phyloP scores from a whole-genome alignment of 176 grass and related monocot species.

The barley (Hordeum vulgare) region DNA sequence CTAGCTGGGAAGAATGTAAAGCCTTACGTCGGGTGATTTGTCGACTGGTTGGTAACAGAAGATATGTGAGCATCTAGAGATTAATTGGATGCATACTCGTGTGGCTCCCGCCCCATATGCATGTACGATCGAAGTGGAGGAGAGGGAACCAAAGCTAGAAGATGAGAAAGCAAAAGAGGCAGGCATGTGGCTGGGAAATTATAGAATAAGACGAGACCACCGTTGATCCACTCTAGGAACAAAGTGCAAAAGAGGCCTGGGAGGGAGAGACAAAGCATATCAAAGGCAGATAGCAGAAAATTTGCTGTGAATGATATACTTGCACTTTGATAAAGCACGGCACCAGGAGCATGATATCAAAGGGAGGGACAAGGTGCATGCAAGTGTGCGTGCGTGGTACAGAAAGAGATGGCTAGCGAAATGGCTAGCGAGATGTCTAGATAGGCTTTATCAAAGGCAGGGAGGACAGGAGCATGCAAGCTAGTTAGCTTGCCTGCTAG shows the following conservation, averaged over 20 bases:
- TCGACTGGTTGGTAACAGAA: neutral
- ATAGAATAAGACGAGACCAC: conserved; percentile 49
- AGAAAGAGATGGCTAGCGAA: neutral
- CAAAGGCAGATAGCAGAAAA: neutral
- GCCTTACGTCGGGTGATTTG: neutral
- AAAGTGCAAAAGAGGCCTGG: too few species aligned
- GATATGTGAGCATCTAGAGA: conserved; percentile 6
- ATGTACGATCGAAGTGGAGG: neutral
- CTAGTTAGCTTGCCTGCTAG: conserved; percentile 15
- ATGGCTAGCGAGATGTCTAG: too few species aligned
- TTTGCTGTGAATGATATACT: too few species aligned
- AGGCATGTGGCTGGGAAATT: neutral
- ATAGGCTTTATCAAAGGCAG: conserved; percentile 52
- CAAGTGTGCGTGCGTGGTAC: too few species aligned
- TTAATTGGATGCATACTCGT: neutral
- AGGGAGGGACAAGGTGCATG: too few species aligned
- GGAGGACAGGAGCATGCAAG: neutral
- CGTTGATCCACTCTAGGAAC: conserved; percentile 3
- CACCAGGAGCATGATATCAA: too few species aligned
- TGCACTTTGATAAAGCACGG: too few species aligned
- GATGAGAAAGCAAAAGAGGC: conserved; percentile 29
- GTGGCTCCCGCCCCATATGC: neutral
- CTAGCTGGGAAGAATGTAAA: conserved; percentile 52
- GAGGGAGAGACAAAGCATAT: too few species aligned
- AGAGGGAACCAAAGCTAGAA: conserved; percentile 17